These are phyloP conservation scores for Xylaria sp. DNA, from an alignment of 2,329 filamentous ascomycete species.

Conservation along the genomic window DNA sequence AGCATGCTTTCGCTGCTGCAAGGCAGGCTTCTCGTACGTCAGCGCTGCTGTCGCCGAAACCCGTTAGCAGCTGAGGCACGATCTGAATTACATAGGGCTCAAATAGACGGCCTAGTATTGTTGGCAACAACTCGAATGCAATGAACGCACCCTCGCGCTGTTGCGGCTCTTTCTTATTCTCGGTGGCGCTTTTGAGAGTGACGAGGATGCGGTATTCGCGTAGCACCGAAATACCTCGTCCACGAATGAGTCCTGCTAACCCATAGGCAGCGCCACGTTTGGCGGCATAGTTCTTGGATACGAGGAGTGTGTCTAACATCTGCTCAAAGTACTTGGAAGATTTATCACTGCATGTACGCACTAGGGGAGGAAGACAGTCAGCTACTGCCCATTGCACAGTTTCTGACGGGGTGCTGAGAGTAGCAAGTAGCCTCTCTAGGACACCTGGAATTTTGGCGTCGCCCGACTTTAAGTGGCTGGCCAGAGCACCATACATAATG, in stretches of 20 bases:
- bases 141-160: conserved; percentile 88
- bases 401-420: conserved; percentile 92
- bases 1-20: conserved; percentile 92
- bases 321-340: conserved; percentile 80
- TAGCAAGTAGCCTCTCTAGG: conserved; percentile 82
- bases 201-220: conserved; percentile 87
- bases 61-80: conserved; percentile 84
- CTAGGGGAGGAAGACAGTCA: conserved; percentile 89
- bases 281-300: conserved; percentile 88
- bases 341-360: conserved; percentile 79
- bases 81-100: conserved; percentile 97
- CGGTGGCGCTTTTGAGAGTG: conserved; percentile 78
- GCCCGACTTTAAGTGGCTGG: conserved; percentile 82
- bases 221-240: conserved; percentile 82
- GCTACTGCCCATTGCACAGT: conserved; percentile 96
- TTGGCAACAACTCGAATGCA: conserved; percentile 87
- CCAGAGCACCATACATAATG: conserved; percentile 93
- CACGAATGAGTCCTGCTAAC: conserved; percentile 85
- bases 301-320: conserved; percentile 80
- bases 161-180: conserved; percentile 92
- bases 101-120: conserved; percentile 84
- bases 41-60: conserved; percentile 85
- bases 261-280: conserved; percentile 95
- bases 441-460: conserved; percentile 88
- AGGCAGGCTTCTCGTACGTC: conserved; percentile 94